phyloP scores from a whole-genome alignment of 805 yeast species.

The Saturnispora kantuleensis region DNA sequence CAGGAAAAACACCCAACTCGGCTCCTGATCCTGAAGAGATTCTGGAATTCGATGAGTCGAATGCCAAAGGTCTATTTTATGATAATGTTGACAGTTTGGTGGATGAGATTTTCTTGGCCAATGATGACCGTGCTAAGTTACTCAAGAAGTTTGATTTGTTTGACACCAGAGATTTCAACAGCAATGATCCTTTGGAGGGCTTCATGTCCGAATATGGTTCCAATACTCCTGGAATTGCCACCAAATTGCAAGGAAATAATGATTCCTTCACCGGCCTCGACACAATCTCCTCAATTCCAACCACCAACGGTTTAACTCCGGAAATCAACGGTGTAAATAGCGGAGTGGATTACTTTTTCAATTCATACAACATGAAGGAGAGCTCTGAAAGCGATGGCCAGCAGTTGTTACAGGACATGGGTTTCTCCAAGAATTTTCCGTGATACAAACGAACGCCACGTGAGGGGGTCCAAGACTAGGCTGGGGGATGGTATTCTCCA shows the following conservation, averaged over 20 bases:
- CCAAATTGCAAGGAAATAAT: background rate
- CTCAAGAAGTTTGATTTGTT: slow-evolving; percentile 9
- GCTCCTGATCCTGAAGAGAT: background rate
- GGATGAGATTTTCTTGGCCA: slow-evolving; percentile 11
- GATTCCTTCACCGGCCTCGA: background rate
- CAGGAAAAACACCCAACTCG: background rate
- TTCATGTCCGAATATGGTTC: background rate
- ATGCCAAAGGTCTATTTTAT: slow-evolving; percentile 11
- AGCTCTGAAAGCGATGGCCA: background rate
- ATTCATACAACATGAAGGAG: background rate
- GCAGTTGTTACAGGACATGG: slow-evolving; percentile 3
- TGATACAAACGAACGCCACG: background rate
- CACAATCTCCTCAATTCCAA: background rate
- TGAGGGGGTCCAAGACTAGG: too few species aligned
- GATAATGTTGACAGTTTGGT: slow-evolving; percentile 15
- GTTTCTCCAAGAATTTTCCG: background rate
- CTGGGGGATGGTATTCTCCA: too few species aligned
- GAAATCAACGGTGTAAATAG: too few species aligned
- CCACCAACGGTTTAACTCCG: too few species aligned
- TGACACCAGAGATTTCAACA: slow-evolving; percentile 2
- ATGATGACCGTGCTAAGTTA: background rate
- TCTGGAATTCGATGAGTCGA: background rate
- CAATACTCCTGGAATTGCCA: too few species aligned
- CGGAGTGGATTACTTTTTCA: too few species aligned
- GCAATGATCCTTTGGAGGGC: background rate